These are phyloP conservation scores for Cylindrotheca fusiformis DNA, from an alignment of 108 stramenopile species.

Conservation along the genomic window DNA sequence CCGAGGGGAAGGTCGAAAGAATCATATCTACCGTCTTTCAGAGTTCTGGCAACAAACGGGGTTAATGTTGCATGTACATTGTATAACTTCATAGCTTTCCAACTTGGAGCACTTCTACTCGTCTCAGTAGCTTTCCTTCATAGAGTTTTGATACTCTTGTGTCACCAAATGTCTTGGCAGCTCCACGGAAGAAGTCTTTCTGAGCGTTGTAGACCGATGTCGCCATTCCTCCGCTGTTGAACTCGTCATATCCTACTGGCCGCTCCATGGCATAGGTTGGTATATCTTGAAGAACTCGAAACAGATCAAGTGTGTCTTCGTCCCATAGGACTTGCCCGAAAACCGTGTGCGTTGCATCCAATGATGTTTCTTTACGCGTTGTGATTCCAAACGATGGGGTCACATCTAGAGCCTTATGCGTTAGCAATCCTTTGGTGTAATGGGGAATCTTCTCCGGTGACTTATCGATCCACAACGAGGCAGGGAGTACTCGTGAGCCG, in stretches of 20 bases:
- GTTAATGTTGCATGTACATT: too few relatives aligned
- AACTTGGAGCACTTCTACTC: slow-evolving; percentile 80
- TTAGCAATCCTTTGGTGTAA: slow-evolving; percentile 58
- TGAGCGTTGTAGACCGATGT: slow-evolving; percentile 73
- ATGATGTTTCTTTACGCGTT: slow-evolving; percentile 43
- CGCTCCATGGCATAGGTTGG: slow-evolving; percentile 58
- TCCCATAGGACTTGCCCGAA: slow-evolving; percentile 76
- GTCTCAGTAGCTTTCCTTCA: slow-evolving; percentile 75
- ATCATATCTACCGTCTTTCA: too few relatives aligned
- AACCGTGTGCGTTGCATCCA: slow-evolving; percentile 72
- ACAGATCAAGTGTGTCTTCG: slow-evolving; percentile 40
- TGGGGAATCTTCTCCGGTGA: slow-evolving; percentile 39
- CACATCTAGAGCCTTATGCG: slow-evolving; percentile 68
- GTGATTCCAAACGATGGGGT: slow-evolving; percentile 81
- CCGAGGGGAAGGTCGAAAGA: too few relatives aligned
- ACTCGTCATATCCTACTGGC: slow-evolving; percentile 28
- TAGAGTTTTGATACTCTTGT: slow-evolving; percentile 67
- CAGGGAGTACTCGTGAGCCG: slow-evolving; percentile 61
- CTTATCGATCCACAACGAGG: slow-evolving; percentile 74
- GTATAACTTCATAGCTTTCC: slow-evolving; percentile 37
- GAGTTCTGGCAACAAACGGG: too few relatives aligned
- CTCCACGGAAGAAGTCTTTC: slow-evolving; percentile 71
- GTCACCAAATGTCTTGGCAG: slow-evolving; percentile 83
- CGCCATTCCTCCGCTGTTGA: slow-evolving; percentile 38
- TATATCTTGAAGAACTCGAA: slow-evolving; percentile 55